Base-by-base conservation (phyloP, 345 rosid genomes). In the Hibiscus trionum region DNA sequence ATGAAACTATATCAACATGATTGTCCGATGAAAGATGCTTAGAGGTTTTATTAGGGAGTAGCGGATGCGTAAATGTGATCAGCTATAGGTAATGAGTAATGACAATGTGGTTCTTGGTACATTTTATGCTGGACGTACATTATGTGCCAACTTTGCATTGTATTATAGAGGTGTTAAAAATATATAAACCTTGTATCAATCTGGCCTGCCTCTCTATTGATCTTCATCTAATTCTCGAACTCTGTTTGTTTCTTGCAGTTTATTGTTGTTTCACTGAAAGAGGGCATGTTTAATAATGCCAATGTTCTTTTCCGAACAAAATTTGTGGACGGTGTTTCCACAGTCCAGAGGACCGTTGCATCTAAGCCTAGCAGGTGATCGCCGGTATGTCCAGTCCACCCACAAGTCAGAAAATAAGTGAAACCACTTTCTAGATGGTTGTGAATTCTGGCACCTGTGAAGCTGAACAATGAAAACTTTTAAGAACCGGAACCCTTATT, bases 281-380 rank as follows among this genome's bases (percentile, higher is more conserved):
- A 90, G 80, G 98, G 96, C 75, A 91, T 93, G 97, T 93, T 93
- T 86, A 93, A 88, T 76, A 93, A 93, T 69, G 98, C 98, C 64
- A 86, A 94, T 65, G 96, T 91, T 78, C 86, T 91, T 39, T 93
- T 90, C 84, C 86, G 96, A 47, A 93, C 96, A 0, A 93, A 91
- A 78, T 91, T 93, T 33, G 97, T 91, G 31, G 97, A 91, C 17
- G 98, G 96, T 26, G 95, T 93, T 62, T 93, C 97, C 72, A 90
- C 93, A 3, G 96, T 93, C 73, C 93, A 87, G 82, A 84, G 97
- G 78, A 91, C 94, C 9, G 94, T 83, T 33, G 88, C 98, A 33
- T 50, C 86, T n/a, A 90, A 86, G 81, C 83, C 81, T 77, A 84
- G 74, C 84, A 83, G 80, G 77, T 88, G 77, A 84, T 57, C 0